Conservation (phyloP, 768 basidiomycete species). For the Boletus tylopilopsis region DNA sequence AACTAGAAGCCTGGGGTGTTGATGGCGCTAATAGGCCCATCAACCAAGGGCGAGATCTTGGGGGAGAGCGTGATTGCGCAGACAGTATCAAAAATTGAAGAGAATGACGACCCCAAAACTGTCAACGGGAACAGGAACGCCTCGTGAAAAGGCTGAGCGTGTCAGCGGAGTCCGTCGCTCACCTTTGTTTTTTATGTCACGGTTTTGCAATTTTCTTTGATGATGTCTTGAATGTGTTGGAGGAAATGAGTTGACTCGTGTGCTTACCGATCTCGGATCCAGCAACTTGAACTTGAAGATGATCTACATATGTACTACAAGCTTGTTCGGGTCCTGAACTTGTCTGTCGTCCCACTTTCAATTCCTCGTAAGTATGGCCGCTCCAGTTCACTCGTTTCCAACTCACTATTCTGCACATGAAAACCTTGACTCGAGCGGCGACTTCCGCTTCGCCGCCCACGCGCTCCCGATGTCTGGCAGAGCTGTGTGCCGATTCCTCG, state of each 20-base stretch:
- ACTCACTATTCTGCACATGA: constrained; percentile 15
- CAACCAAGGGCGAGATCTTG: background rate
- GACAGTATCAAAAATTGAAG: constrained; percentile 7
- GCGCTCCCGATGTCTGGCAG: constrained; percentile 5
- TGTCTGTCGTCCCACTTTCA: constrained; percentile 8
- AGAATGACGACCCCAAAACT: constrained; percentile 29
- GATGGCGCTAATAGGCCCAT: background rate
- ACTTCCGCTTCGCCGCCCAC: background rate
- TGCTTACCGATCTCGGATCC: constrained; percentile 13
- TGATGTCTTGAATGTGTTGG: constrained; percentile 7
- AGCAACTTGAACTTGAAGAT: background rate
- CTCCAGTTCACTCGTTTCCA: background rate
- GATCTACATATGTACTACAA: constrained; percentile 19
- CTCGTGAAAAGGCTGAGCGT: constrained; percentile 12
- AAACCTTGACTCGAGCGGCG: constrained; percentile 3
- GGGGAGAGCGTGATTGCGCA: constrained; percentile 7
- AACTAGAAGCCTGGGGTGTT: background rate
- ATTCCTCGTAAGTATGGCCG: constrained; percentile 9
- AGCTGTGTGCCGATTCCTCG: constrained; percentile 18
- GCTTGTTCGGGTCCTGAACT: constrained; percentile 11
- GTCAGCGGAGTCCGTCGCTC: constrained; percentile 15
- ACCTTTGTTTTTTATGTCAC: constrained; percentile 27
- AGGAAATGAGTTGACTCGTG: background rate
- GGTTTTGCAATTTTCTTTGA: constrained; percentile 5
- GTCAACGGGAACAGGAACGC: constrained; percentile 25